phyloP scores from a whole-genome alignment of 352 stramenopile genomes.

The Achlya hypogyna region DNA sequence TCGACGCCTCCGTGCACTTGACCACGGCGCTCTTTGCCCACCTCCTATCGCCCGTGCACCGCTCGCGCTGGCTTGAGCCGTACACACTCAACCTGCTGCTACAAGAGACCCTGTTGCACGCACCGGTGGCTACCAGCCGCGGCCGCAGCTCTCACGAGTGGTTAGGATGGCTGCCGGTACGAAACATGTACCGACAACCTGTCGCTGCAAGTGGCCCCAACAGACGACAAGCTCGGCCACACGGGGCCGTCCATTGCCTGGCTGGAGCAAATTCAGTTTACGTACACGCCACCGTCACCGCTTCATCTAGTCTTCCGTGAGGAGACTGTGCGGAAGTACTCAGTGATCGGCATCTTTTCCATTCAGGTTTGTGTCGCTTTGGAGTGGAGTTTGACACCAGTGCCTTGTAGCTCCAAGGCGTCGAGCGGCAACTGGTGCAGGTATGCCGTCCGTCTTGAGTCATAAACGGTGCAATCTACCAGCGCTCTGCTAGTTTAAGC shows the following conservation, averaged over 20 bases:
- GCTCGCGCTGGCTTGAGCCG: slow-evolving; percentile 1
- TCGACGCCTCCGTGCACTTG: slow-evolving; percentile 3
- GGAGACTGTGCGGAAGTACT: not conserved
- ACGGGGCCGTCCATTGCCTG: not conserved
- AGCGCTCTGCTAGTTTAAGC: slow-evolving; percentile 3
- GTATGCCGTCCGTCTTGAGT: not conserved
- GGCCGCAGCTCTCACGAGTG: no score
- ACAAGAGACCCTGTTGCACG: not conserved
- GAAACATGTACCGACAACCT: not conserved
- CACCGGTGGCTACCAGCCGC: no score
- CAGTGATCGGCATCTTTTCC: not conserved
- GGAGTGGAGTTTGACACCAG: no score
- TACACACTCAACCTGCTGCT: slow-evolving; percentile 11
- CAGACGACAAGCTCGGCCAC: not conserved
- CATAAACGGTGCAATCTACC: not conserved
- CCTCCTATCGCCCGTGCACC: not conserved
- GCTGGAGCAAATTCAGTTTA: slow-evolving; percentile 2
- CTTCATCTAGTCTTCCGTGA: not conserved
- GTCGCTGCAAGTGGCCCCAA: not conserved
- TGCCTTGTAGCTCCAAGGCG: slow-evolving; percentile 20
- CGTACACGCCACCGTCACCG: not conserved
- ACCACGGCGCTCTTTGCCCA: not conserved
- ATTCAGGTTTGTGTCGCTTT: not conserved
- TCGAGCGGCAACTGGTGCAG: slow-evolving; percentile 2
- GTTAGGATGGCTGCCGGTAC: not conserved